Conservation (phyloP, 208 protist genomes). For the Ichthyophonus hoferi region DNA sequence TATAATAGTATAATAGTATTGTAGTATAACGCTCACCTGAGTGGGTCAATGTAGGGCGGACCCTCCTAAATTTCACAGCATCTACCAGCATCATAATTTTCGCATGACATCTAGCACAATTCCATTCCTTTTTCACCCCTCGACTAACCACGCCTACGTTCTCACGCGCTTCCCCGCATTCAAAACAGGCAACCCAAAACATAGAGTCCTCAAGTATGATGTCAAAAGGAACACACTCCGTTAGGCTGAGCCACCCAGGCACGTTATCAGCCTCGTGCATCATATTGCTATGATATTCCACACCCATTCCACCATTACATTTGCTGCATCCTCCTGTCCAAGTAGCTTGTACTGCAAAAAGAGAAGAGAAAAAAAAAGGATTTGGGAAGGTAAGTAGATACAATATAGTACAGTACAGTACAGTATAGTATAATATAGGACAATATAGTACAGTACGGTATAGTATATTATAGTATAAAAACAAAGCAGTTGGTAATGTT, state of each 20-base stretch:
- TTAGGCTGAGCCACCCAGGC: neutral
- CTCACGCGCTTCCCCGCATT: neutral
- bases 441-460: too few relatives aligned
- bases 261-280: neutral
- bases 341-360: neutral
- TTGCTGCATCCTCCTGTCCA: neutral
- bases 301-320: neutral
- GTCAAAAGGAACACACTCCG: neutral
- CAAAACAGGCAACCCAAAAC: neutral
- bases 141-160: neutral
- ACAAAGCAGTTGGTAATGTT: too few relatives aligned
- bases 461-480: too few relatives aligned
- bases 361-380: too few relatives aligned
- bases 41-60: too few relatives aligned
- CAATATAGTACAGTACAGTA: too few relatives aligned
- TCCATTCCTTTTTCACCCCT: conserved; percentile 13
- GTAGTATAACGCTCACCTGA: too few relatives aligned
- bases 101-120: conserved; percentile 18
- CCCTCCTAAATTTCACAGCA: conserved; percentile 31
- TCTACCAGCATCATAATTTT: neutral
- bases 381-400: too few relatives aligned
- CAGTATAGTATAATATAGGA: too few relatives aligned
- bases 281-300: neutral
- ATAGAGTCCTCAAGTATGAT: neutral
- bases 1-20: too few relatives aligned